phyloP scores from a whole-genome alignment of 1,139 yeast genomes.

The Starmera stellimalicola region DNA sequence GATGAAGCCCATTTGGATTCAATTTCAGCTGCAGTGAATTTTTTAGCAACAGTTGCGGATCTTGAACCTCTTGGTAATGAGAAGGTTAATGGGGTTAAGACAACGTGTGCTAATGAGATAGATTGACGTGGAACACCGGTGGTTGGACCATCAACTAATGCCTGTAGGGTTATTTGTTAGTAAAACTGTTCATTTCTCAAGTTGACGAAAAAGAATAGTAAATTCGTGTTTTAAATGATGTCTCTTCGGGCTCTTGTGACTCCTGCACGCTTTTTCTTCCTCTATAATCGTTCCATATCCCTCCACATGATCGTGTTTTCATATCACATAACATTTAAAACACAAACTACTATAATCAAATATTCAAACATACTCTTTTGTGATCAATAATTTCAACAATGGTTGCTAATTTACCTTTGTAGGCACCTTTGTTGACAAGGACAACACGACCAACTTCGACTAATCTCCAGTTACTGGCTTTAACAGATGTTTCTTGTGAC shows the following conservation, averaged over 20 bases:
- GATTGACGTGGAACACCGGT: slow-evolving; percentile 87
- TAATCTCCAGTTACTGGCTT: slow-evolving; percentile 97
- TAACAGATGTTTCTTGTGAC: slow-evolving; percentile 72
- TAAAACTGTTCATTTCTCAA: slow-evolving; percentile 5
- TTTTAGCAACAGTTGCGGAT: slow-evolving; percentile 77
- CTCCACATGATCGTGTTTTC: neutral
- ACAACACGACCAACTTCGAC: slow-evolving; percentile 99
- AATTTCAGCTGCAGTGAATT: slow-evolving; percentile 88
- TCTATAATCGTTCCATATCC: neutral
- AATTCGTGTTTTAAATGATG: neutral
- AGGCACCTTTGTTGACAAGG: slow-evolving; percentile 67
- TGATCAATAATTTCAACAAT: slow-evolving; percentile 98
- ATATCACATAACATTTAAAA: neutral
- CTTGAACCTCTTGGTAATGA: slow-evolving; percentile 93
- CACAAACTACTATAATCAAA: neutral
- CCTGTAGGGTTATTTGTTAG: slow-evolving; percentile 33
- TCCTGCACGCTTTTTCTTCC: too few relatives aligned
- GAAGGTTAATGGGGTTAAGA: slow-evolving; percentile 86
- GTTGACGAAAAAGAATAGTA: neutral
- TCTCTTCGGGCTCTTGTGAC: too few relatives aligned
- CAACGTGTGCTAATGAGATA: slow-evolving; percentile 75
- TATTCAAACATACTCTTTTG: slow-evolving; percentile 73
- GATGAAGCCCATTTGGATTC: slow-evolving; percentile 88
- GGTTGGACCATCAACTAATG: slow-evolving; percentile 93
- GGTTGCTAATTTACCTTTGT: slow-evolving; percentile 78